Evolutionary conservation across 2,329 filamentous ascomycete genomes (phyloP).

Genomic region (Scedosporium aurantiacum): DNA sequence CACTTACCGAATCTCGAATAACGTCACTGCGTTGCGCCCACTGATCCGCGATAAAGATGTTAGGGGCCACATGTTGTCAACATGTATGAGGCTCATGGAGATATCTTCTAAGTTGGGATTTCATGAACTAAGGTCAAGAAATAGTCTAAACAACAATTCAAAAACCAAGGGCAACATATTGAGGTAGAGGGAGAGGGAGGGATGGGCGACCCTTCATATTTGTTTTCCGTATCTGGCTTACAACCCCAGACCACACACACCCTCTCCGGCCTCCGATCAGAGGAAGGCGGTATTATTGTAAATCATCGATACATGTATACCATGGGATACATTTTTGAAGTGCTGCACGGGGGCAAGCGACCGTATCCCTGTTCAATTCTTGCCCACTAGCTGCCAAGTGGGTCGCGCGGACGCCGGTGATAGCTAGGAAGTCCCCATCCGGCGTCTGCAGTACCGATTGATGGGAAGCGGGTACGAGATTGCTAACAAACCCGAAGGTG

Average conservation of each 20-base stretch:
- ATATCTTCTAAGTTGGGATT: not conserved
- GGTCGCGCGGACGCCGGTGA: not conserved
- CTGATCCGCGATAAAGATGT: constrained; percentile 44
- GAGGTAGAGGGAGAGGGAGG: not conserved
- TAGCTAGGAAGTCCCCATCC: not conserved
- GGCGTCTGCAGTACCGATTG: not conserved
- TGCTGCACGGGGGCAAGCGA: not conserved
- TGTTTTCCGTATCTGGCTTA: not conserved
- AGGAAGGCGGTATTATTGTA: not conserved
- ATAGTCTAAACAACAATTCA: not conserved
- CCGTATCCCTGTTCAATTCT: not conserved
- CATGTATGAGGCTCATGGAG: not conserved
- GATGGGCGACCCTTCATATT: not conserved
- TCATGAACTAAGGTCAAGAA: not conserved
- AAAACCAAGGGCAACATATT: not conserved
- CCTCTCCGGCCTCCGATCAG: not conserved
- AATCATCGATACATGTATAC: not conserved
- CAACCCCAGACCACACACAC: not conserved
- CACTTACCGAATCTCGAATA: constrained; percentile 48
- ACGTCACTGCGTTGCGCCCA: constrained; percentile 37
- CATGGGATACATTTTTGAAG: too few relatives aligned
- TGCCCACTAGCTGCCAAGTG: not conserved
- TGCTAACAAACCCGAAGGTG: not conserved
- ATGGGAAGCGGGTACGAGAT: not conserved
- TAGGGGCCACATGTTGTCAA: constrained; percentile 38